Percentiles rank a stretch among this genome's conserved stretches.
These are phyloP conservation scores for Fusarium buxicola DNA, from an alignment of 2,329 filamentous ascomycete species.

Conservation along the genomic window DNA sequence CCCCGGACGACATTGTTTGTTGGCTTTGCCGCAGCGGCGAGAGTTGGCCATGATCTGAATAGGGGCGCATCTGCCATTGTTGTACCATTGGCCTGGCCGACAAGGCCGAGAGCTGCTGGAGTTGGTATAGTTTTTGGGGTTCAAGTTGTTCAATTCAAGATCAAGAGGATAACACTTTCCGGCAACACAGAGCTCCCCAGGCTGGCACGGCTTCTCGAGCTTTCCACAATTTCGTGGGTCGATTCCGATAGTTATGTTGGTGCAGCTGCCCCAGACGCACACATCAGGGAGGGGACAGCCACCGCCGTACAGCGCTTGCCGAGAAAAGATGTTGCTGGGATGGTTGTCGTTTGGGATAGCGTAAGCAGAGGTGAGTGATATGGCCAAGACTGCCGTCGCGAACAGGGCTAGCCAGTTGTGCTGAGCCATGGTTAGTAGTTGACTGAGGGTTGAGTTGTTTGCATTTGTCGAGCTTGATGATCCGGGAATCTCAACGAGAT, in stretches of 20 bases:
- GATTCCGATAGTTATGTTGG: slow-evolving; percentile 31
- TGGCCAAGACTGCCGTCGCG: slow-evolving; percentile 1
- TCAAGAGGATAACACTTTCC: slow-evolving; percentile 28
- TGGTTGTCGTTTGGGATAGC: slow-evolving; percentile 2
- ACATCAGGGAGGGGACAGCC: slow-evolving; percentile 31
- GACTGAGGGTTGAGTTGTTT: slow-evolving; percentile 7
- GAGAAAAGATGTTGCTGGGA: slow-evolving; percentile 2
- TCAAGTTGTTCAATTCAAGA: not conserved
- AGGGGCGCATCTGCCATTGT: slow-evolving; percentile 21
- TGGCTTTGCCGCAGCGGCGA: slow-evolving; percentile 14
- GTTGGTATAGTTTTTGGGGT: slow-evolving; percentile 3
- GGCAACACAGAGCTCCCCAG: slow-evolving; percentile 34
- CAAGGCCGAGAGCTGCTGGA: slow-evolving; percentile 13
- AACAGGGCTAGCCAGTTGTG: slow-evolving; percentile 21
- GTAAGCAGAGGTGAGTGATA: not conserved
- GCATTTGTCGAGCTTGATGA: slow-evolving; percentile 19
- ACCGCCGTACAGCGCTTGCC: slow-evolving; percentile 26
- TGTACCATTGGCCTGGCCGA: slow-evolving; percentile 32
- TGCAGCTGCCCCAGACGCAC: slow-evolving; percentile 33
- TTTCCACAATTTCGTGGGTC: slow-evolving; percentile 27
- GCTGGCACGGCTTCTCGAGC: slow-evolving; percentile 22
- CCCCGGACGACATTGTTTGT: slow-evolving; percentile 16
- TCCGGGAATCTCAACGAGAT: slow-evolving; percentile 3
- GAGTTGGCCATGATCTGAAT: slow-evolving; percentile 30
- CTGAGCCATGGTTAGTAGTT: slow-evolving; percentile 16